Percentiles rank a stretch among this genome's conserved stretches.
Conservation (phyloP, 2,329 filamentous ascomycete species). For the Colletotrichum euphorbiae region DNA sequence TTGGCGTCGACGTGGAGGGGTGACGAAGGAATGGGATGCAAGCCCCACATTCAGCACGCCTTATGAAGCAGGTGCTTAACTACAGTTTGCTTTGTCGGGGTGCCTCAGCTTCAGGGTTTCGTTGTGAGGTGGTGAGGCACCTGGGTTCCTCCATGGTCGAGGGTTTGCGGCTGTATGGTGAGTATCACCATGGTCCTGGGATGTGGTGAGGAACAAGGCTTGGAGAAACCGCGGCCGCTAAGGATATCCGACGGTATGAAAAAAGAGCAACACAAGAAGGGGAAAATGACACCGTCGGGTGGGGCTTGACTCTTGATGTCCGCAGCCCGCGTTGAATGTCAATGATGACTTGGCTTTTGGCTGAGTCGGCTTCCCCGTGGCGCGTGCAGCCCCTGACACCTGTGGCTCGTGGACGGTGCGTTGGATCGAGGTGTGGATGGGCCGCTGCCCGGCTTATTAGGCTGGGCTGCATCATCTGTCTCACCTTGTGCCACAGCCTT, state of each 20-base stretch:
- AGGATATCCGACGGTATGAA: conserved; percentile 5
- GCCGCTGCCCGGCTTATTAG: conserved; percentile 34
- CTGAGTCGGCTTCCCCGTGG: conserved; percentile 37
- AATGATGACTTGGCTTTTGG: conserved; percentile 34
- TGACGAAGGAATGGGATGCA: conserved; percentile 22
- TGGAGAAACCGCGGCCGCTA: conserved; percentile 8
- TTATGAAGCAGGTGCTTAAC: conserved; percentile 30
- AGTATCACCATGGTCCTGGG: neutral
- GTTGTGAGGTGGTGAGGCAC: neutral
- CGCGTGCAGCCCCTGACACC: conserved; percentile 31
- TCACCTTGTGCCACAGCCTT: conserved; percentile 35
- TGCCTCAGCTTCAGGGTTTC: conserved; percentile 11
- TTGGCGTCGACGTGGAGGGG: conserved; percentile 19
- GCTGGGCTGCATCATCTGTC: conserved; percentile 37
- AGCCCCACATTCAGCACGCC: conserved; percentile 29
- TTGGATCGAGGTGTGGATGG: conserved; percentile 21
- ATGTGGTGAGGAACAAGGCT: neutral
- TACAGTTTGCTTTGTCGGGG: neutral
- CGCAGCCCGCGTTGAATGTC: conserved; percentile 19
- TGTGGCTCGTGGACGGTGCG: conserved; percentile 36
- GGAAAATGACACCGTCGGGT: conserved; percentile 8
- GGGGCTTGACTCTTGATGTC: conserved; percentile 23
- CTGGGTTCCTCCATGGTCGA: neutral
- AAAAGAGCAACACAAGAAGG: conserved; percentile 10
- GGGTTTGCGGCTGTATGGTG: neutral